These are phyloP conservation scores for Blastobotrys serpentis DNA, from an alignment of 1,139 yeast species.

Conservation along the genomic window DNA sequence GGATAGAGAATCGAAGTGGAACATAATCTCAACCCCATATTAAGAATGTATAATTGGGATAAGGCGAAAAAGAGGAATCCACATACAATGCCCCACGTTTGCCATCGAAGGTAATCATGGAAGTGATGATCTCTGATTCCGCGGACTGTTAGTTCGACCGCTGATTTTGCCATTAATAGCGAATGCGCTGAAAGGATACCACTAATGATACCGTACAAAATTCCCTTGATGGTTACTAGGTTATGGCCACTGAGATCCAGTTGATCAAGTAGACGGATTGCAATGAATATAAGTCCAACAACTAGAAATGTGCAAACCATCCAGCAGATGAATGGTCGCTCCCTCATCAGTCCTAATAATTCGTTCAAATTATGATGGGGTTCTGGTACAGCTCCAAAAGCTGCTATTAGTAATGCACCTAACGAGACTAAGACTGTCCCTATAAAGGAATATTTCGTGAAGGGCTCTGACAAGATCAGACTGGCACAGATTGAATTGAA, in stretches of 20 bases:
- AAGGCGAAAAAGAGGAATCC: constrained; percentile 69
- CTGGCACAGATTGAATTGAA: constrained; percentile 79
- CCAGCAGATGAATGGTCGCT: constrained; percentile 49
- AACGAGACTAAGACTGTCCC: constrained; percentile 70
- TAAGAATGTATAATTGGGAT: constrained; percentile 69
- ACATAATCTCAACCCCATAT: constrained; percentile 67
- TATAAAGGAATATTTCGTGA: constrained; percentile 53
- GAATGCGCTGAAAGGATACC: constrained; percentile 88
- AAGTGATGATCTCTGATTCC: constrained; percentile 35
- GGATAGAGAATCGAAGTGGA: constrained; percentile 84
- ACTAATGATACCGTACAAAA: constrained; percentile 64
- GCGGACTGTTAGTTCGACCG: constrained; percentile 60
- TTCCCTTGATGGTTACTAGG: constrained; percentile 42
- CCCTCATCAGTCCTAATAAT: constrained; percentile 44
- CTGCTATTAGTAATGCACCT: constrained; percentile 83
- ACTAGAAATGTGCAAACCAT: constrained; percentile 40
- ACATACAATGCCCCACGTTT: constrained; percentile 51
- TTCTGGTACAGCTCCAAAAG: constrained; percentile 59
- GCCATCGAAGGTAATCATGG: constrained; percentile 39
- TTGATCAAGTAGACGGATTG: constrained; percentile 15
- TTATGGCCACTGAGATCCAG: background rate
- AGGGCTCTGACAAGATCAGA: constrained; percentile 63
- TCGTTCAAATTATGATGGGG: constrained; percentile 52
- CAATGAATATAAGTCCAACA: constrained; percentile 33
- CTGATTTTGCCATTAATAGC: constrained; percentile 76